Evolutionary conservation across 257 asterid species (phyloP).

Genomic region (Nicotiana undulata): DNA sequence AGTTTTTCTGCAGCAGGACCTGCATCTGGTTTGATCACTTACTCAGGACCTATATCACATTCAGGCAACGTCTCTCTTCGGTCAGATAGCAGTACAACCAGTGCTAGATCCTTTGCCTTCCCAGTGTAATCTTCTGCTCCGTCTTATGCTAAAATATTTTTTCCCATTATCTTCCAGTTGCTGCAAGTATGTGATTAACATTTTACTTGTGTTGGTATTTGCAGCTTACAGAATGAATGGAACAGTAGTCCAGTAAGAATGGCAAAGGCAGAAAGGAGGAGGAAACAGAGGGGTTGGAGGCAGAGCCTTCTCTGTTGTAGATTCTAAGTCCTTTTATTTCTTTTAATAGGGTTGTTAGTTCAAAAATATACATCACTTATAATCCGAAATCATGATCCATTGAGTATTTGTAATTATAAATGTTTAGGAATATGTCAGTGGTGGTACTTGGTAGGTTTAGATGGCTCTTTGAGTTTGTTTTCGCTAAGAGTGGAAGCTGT

Average conservation of each 20-base stretch:
- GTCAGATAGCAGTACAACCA: constrained; percentile 58
- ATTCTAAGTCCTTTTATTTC: constrained; percentile 40
- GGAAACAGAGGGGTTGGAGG: constrained; percentile 67
- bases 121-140: constrained; percentile 34
- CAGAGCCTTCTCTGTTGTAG: constrained; percentile 81
- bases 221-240: constrained; percentile 86
- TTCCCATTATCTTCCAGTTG: not conserved
- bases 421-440: constrained; percentile 31
- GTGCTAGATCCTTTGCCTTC: constrained; percentile 56
- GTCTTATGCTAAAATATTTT: not conserved
- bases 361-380: not conserved
- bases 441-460: constrained; percentile 22
- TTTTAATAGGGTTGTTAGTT: constrained; percentile 16
- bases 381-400: constrained; percentile 8
- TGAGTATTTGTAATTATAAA: constrained; percentile 31
- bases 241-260: constrained; percentile 89
- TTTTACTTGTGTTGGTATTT: not conserved
- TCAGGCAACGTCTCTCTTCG: constrained; percentile 47
- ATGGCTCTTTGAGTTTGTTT: constrained; percentile 19
- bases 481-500: constrained; percentile 13
- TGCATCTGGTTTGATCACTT: constrained; percentile 9
- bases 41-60: constrained; percentile 31
- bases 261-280: constrained; percentile 60
- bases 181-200: not conserved
- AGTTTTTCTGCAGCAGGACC: constrained; percentile 38